phyloP scores from a whole-genome alignment of 2,329 filamentous ascomycete species.

The Chaetomium globosum region DNA sequence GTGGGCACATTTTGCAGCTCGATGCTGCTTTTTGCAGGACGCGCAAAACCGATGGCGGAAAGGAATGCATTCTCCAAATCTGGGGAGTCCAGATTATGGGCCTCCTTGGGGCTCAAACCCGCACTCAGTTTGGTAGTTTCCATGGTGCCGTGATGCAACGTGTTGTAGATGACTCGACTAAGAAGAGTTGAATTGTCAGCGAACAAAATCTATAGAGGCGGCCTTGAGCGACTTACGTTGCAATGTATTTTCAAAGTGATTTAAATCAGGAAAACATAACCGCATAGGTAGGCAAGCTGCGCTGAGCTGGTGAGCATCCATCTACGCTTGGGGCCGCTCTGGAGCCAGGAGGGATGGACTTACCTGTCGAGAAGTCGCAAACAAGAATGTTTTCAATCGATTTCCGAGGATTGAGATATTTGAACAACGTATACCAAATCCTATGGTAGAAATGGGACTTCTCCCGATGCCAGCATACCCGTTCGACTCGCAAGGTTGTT shows the following conservation, averaged over 20 bases:
- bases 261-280: neutral
- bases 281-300: neutral
- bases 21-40: neutral
- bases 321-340: neutral
- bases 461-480: neutral
- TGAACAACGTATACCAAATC: neutral
- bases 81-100: neutral
- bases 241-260: neutral
- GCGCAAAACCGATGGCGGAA: constrained; percentile 1
- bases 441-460: neutral
- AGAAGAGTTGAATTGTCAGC: neutral
- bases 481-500: neutral
- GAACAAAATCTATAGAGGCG: neutral
- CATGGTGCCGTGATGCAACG: neutral
- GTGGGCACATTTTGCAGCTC: neutral
- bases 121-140: neutral
- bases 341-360: neutral
- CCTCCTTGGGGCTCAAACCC: neutral
- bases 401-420: neutral
- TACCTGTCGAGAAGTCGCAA: neutral
- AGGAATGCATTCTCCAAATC: neutral
- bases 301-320: neutral
- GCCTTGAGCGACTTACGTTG: neutral
- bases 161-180: neutral
- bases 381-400: neutral